A percentile compares a stretch with the other conserved stretches of the same genome.
Evolutionary conservation across 208 protist genomes (phyloP).

Genomic region (Trichomonas vaginalis): DNA sequence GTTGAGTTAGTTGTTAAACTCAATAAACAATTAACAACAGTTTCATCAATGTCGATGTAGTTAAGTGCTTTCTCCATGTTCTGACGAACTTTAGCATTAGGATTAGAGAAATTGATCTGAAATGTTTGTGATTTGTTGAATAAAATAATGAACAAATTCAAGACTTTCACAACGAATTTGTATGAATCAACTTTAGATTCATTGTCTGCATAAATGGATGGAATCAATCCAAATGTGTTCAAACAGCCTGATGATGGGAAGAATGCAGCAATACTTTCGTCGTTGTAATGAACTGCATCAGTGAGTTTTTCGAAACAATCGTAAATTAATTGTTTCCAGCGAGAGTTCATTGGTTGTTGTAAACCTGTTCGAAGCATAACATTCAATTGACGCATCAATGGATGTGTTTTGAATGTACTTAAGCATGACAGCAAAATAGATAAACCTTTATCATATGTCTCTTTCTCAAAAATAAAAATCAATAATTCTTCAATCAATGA

Average conservation of each 20-base stretch:
- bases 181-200: background rate
- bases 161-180: background rate
- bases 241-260: background rate
- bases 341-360: background rate
- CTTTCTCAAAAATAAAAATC: background rate
- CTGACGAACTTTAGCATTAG: background rate
- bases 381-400: background rate
- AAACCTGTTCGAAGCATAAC: background rate
- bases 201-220: background rate
- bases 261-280: background rate
- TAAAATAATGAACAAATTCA: background rate
- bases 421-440: background rate
- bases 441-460: background rate
- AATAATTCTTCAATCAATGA: background rate
- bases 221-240: background rate
- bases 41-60: background rate
- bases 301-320: background rate
- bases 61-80: background rate
- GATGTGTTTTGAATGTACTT: background rate
- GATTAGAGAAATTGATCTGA: background rate
- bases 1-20: background rate
- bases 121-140: background rate
- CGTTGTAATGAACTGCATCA: background rate
- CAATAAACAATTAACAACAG: background rate
- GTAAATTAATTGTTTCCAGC: background rate